phyloP scores from a whole-genome alignment of 1,284 basidiomycete genomes.

The Entoloma clypeatum region DNA sequence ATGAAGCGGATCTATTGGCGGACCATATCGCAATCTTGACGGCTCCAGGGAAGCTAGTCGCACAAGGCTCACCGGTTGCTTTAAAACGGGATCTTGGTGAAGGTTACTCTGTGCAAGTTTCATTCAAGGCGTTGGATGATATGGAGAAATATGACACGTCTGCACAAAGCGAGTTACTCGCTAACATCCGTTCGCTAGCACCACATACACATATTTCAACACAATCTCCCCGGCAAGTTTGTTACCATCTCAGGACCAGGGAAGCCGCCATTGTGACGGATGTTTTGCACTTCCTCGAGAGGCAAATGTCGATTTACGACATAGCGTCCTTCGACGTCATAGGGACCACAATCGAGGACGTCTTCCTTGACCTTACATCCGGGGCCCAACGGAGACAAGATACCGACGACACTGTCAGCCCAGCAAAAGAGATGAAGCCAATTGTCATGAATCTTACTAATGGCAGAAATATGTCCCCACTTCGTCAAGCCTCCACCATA shows the following conservation, averaged over 20 bases:
- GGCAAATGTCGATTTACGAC: constrained; percentile 32
- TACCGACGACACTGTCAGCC: constrained; percentile 5
- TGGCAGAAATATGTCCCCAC: constrained; percentile 47
- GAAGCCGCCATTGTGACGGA: constrained; percentile 49
- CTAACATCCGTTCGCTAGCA: constrained; percentile 42
- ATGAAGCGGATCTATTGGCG: constrained; percentile 77
- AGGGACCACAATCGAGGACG: constrained; percentile 75
- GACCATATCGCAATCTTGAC: constrained; percentile 75
- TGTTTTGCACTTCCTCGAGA: constrained; percentile 54
- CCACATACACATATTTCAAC: constrained; percentile 42
- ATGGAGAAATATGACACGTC: constrained; percentile 24
- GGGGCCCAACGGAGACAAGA: constrained; percentile 16
- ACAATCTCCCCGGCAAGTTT: constrained; percentile 37
- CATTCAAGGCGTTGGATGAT: constrained; percentile 33
- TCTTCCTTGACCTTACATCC: constrained; percentile 72
- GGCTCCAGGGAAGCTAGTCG: constrained; percentile 71
- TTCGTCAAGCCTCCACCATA: constrained; percentile 64
- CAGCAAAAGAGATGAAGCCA: constrained; percentile 14
- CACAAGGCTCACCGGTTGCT: constrained; percentile 67
- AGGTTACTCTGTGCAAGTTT: constrained; percentile 63
- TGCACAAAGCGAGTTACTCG: constrained; percentile 36
- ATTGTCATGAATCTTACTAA: constrained; percentile 39
- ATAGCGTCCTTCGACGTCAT: constrained; percentile 62
- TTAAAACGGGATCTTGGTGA: constrained; percentile 71
- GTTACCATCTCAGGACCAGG: constrained; percentile 57